Base-by-base conservation (phyloP, 495 filamentous ascomycete species). In the Aspergillus egyptiacus region DNA sequence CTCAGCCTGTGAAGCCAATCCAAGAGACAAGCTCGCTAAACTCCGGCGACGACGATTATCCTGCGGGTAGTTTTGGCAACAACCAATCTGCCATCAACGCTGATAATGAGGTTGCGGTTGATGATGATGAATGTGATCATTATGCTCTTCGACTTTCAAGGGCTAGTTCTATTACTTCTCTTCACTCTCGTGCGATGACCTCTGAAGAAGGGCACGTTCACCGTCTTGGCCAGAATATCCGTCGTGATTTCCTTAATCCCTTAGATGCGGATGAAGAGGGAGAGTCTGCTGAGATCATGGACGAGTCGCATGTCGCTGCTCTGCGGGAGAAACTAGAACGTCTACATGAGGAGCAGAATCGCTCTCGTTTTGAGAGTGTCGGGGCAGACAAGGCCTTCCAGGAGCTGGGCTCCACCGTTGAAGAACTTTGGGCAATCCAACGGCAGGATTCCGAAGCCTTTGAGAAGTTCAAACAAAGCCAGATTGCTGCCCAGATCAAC, bases 121-220 rank as follows among this genome's bases (percentile, higher is more conserved):
- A 73, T 43, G 73, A 79, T 32, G 70, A 74, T 50, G 71, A 73
- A 36, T 69, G 69, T 40, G 73, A 60, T 45, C 65, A 75, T n/a
- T 69, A 76, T 58, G 46, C 60, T 57, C 50, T 66, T 52, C 70
- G 63, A 22, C 74, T 87, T 17, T 83, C 82, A 1, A 82, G 89
- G 25, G 78, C 84, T 48, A 83, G 78, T 64, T 91, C 86, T 1
- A 82, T 89, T 46, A 83, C 93, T 35, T 90, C 85, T 8, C 75
- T 94, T 17, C 82, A 85, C 39, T 85, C 87, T 17, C 85, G 82
- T 40, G 86, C 83, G 18, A 80, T 91, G 39, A 82, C 85, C 9
- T 77, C 88, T 35, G 93, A 98, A 68, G 93, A 98, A 76, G 93
- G 86, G 36, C 86, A 84, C 30, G 80, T 91, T 51, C 86, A 95